Conservation (phyloP, 129 eudicot genomes). For the Tagetes patula region DNA sequence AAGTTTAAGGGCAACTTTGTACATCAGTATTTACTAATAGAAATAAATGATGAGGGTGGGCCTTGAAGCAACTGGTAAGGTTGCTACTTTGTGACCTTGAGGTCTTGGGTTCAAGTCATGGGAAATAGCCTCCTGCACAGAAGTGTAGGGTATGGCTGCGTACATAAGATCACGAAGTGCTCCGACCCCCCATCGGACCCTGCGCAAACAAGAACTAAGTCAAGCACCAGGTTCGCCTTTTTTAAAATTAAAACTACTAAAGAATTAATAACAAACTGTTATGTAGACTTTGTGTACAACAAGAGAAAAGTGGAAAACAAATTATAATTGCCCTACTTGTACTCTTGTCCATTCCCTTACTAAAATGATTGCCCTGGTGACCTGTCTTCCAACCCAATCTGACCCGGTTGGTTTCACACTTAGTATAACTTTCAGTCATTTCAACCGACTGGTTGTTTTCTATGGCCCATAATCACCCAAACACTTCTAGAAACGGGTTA, state of each 20-base stretch:
- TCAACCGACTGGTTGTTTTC: not conserved
- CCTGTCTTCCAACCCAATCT: not conserved
- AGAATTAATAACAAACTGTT: not conserved
- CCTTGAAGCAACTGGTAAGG: too few species aligned
- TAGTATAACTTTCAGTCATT: conserved; percentile 2
- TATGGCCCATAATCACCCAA: not conserved
- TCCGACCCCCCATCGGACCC: too few species aligned
- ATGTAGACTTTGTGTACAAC: not conserved
- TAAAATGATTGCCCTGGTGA: not conserved
- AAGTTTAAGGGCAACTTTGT: not conserved
- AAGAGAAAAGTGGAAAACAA: conserved; percentile 7
- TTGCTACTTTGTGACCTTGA: too few species aligned
- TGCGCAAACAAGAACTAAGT: too few species aligned
- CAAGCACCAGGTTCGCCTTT: too few species aligned
- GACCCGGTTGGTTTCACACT: not conserved
- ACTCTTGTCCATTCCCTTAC: not conserved
- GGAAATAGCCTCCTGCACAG: too few species aligned
- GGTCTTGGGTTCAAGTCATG: too few species aligned
- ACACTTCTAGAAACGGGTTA: not conserved
- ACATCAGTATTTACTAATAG: not conserved
- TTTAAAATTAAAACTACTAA: not conserved
- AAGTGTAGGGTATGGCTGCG: too few species aligned
- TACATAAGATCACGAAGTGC: too few species aligned
- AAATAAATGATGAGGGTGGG: not conserved
- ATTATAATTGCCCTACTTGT: not conserved